Evolutionary conservation across 2,329 filamentous ascomycete species (phyloP).

Genomic region (Calonectria pteridis): DNA sequence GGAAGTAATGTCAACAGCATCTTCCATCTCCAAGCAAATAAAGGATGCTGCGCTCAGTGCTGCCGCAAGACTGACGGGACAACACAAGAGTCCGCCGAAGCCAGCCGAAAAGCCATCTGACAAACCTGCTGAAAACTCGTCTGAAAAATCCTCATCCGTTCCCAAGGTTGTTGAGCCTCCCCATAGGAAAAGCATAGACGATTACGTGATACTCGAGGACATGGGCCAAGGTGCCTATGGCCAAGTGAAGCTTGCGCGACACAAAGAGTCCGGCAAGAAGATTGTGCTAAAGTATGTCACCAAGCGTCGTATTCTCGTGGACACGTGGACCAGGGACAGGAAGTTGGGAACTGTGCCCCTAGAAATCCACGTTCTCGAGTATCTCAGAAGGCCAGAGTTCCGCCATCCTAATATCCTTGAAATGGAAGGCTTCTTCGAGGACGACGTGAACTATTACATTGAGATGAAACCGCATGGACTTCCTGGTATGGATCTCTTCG

Average conservation of each 20-base stretch:
- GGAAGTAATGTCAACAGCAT: conserved; percentile 55
- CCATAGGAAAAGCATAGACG: conserved; percentile 85
- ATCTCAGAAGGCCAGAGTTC: conserved; percentile 80
- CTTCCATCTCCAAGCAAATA: conserved; percentile 67
- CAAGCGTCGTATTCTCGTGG: conserved; percentile 94
- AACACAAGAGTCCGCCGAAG: conserved; percentile 48
- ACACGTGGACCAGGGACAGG: conserved; percentile 97
- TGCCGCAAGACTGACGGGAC: conserved; percentile 65
- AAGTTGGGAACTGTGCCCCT: conserved; percentile 93
- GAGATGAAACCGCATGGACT: conserved; percentile 97
- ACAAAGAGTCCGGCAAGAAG: conserved; percentile 84
- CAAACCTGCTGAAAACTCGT: conserved; percentile 47
- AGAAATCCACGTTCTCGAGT: conserved; percentile 97
- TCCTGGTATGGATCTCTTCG: conserved; percentile 98
- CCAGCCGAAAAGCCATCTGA: conserved; percentile 47
- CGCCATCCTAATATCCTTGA: conserved; percentile 78
- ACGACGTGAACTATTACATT: conserved; percentile 96
- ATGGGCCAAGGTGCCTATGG: conserved; percentile 99
- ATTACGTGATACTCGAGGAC: conserved; percentile 94
- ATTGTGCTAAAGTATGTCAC: conserved; percentile 98
- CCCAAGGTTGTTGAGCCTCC: conserved; percentile 53
- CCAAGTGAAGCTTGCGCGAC: conserved; percentile 93
- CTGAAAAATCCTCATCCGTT: conserved; percentile 48
- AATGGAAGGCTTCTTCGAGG: conserved; percentile 81
- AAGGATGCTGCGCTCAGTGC: conserved; percentile 69